Evolutionary conservation across 768 basidiomycete genomes (phyloP), one percentile per base, ranked within the genome.

Genomic region (Lactifluus piperatus): DNA sequence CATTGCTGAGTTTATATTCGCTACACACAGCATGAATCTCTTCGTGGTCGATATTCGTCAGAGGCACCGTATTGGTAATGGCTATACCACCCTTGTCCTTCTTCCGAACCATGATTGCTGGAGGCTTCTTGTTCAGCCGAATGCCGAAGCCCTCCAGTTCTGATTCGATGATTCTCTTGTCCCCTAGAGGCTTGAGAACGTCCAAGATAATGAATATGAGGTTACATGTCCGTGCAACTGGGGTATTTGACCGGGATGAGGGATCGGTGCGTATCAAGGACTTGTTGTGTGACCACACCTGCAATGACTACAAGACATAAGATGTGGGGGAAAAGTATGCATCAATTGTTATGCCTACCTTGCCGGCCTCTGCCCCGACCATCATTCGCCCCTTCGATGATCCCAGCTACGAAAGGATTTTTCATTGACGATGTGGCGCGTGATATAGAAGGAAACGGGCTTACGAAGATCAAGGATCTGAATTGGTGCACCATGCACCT

Each of bases 111-210:
- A 80, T 75, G 69, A 98, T 86, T 20, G 86, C 80, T 56, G 95
- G 97, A 2, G 95, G 92, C 63, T 83, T 83, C 74, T 98, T 98
- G 77, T 99, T 99, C 60, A 97, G 76, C 50, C 94, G 81, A 66
- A 97, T 97, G 10, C 95, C 97, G 68, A 98, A 98, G n/a, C 94
- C 93, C 78, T 99, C 97, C 60, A 99, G 75, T 71, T 99, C 97
- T 34, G 77, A 68, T 73, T 97, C 93, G 58, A 99, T 91, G 67
- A 97, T 75, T 58, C 80, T 87, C 68, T 97, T 93, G 76, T 98
- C 95, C 26, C 88, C 90, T 18, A 98, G 82, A n/a, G 97, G 97
- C 74, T 98, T 99, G 36, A 97, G 81, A 27, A 99, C 97, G 68
- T 99, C 97, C 50, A 99, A 82, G 29, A 98, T 90, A 71, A 99